Evolutionary conservation across 495 filamentous ascomycete species (phyloP).

Genomic region (Tuber indicum): DNA sequence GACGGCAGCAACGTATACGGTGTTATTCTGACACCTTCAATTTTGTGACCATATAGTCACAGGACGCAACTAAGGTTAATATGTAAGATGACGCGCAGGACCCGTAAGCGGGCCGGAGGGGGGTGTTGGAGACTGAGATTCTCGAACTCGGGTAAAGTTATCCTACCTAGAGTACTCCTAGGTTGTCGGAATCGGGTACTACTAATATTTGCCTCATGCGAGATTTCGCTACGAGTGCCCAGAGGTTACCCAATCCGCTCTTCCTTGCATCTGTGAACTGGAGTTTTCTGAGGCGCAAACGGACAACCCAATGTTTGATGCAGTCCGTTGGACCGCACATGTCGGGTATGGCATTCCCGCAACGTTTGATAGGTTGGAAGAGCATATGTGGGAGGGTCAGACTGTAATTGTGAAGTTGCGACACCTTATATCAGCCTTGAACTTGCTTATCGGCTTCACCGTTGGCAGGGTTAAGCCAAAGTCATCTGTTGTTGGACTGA

Average conservation of each 20-base stretch:
- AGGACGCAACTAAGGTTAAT: no score
- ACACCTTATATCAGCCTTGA: constrained; percentile 42
- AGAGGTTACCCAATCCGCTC: constrained; percentile 82
- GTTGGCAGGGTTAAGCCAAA: constrained; percentile 33
- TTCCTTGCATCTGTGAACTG: constrained; percentile 90
- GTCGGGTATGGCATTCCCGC: constrained; percentile 80
- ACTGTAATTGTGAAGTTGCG: constrained; percentile 45
- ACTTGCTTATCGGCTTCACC: not conserved
- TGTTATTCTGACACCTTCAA: no score
- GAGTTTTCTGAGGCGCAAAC: constrained; percentile 67
- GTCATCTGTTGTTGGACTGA: constrained; percentile 11
- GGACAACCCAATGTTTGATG: constrained; percentile 92
- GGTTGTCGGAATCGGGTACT: no score
- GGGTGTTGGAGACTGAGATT: no score
- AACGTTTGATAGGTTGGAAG: constrained; percentile 73
- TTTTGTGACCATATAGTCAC: no score
- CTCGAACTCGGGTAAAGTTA: no score
- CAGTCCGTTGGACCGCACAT: constrained; percentile 76
- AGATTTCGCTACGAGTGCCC: constrained; percentile 91
- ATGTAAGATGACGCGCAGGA: no score
- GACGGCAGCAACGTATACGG: no score
- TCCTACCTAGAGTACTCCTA: no score
- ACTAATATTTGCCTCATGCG: constrained; percentile 55
- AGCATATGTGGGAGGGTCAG: constrained; percentile 71
- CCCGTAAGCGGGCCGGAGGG: no score